A percentile compares a stretch with the other conserved stretches of the same genome.
Evolutionary conservation across 495 filamentous ascomycete genomes (phyloP).

Genomic region (Aspergillus panamensis): DNA sequence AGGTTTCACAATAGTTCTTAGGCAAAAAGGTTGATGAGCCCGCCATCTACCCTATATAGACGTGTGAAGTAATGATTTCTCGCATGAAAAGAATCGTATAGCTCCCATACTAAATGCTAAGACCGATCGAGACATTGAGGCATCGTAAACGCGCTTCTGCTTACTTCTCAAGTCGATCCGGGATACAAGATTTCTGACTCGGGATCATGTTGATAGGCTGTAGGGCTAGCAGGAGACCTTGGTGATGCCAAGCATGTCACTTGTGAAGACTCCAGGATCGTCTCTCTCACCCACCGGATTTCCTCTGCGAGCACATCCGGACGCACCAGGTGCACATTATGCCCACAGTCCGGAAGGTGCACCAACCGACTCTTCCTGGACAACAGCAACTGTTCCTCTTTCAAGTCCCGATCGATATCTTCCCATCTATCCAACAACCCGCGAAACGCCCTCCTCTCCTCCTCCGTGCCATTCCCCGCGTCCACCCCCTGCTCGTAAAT

Average conservation of each 20-base stretch:
- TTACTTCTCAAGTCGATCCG: too few relatives aligned
- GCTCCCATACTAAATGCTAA: too few relatives aligned
- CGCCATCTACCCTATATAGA: too few relatives aligned
- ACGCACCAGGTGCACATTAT: constrained; percentile 46
- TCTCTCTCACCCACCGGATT: constrained; percentile 45
- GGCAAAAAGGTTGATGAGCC: too few relatives aligned
- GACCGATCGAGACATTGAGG: too few relatives aligned
- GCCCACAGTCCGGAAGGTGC: constrained; percentile 44
- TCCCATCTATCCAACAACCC: constrained; percentile 38
- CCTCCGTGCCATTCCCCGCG: constrained; percentile 33
- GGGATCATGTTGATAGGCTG: too few relatives aligned
- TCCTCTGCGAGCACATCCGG: constrained; percentile 47
- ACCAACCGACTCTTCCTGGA: constrained; percentile 33
- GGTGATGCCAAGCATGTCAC: too few relatives aligned
- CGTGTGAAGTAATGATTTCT: too few relatives aligned
- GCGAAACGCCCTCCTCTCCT: constrained; percentile 29
- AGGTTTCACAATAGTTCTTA: neutral
- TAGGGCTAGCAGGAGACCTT: too few relatives aligned
- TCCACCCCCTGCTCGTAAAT: constrained; percentile 33
- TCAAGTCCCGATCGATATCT: constrained; percentile 35
- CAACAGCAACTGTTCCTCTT: constrained; percentile 44
- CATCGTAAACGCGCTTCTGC: too few relatives aligned
- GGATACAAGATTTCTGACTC: too few relatives aligned
- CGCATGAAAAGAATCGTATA: too few relatives aligned
- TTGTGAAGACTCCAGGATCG: constrained; percentile 5